Evolutionary conservation across 805 yeast species (phyloP).

Genomic region (Spencermartinsiella europaea): DNA sequence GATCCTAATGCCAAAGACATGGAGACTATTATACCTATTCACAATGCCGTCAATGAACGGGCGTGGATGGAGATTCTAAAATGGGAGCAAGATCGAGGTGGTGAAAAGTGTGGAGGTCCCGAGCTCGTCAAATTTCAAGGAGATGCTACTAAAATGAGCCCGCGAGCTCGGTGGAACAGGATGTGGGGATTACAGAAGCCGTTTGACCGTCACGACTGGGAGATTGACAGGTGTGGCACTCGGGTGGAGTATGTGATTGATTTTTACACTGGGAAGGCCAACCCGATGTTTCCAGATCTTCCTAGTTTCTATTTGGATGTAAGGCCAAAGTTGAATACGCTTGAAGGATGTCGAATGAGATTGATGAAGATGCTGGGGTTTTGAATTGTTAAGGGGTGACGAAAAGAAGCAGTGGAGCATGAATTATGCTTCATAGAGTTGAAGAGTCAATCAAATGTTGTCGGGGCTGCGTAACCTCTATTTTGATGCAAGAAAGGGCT

Average conservation of each 20-base stretch:
- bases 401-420: too few species aligned
- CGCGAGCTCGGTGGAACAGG: slow-evolving; percentile 69
- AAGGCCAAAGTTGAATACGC: slow-evolving; percentile 78
- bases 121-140: slow-evolving; percentile 84
- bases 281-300: slow-evolving; percentile 40
- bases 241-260: slow-evolving; percentile 88
- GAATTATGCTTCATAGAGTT: too few species aligned
- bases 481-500: too few species aligned
- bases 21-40: slow-evolving; percentile 89
- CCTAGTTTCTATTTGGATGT: slow-evolving; percentile 78
- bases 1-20: slow-evolving; percentile 75
- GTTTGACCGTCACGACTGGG: slow-evolving; percentile 97
- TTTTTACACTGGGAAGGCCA: slow-evolving; percentile 63
- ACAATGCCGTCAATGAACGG: slow-evolving; percentile 86
- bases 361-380: slow-evolving; percentile 47
- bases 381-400: too few species aligned
- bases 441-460: too few species aligned
- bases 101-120: slow-evolving; percentile 68
- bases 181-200: slow-evolving; percentile 68
- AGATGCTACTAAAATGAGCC: slow-evolving; percentile 78
- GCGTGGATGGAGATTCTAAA: slow-evolving; percentile 80
- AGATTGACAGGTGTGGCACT: slow-evolving; percentile 75
- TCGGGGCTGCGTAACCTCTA: too few species aligned
- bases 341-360: slow-evolving; percentile 77
- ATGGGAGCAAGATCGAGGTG: slow-evolving; percentile 58